Base-by-base conservation (phyloP, 768 basidiomycete genomes). In the Tulasnella sp. region DNA sequence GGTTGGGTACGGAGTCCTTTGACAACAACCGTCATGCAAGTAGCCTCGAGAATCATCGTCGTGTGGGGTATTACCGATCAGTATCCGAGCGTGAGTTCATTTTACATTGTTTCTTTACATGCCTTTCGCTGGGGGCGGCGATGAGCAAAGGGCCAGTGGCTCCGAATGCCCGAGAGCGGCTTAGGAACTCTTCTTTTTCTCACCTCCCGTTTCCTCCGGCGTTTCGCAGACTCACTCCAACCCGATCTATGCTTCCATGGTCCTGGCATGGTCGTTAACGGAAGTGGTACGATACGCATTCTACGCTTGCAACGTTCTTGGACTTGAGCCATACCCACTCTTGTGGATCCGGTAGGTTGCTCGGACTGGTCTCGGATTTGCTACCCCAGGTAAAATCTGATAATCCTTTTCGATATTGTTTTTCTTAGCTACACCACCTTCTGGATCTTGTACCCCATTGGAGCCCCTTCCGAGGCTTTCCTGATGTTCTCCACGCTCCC, bases 281-380 rank as follows among this genome's bases (percentile, higher is more conserved):
- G 98, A 99, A 86, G 90, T 97, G 72, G 91, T 97, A 79, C 94
- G 98, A 40, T 99, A 99, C 86, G 84, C 90, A 12, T 97, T 92
- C 88, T 99, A 99, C 85, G 92, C 93, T 1, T 86, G 88, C 83
- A 88, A 87, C 62, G 88, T 97, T 6, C 81, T 94, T 58, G 90
- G 90, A 7, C 81, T 84, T 82, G 89, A 91, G 82, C 85, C 88
- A 34, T 74, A 80, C 10, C 44, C 81, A 12, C 83, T 87, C 40
- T 83, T 85, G 74, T 87, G 85, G 85, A 80, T 86, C 5, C 80
- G 86, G 85, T 86, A 39, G 24, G 80, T 75, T 68, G 62, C 62
- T 68, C 62, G 62, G 62, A 68, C 62, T 68, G 4, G 62, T 68
- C 62, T 68, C 62, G 62, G 62, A 68, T 68, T n/a, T 48, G 46